Evolutionary conservation across 169 alveolate species (phyloP), one percentile per base, ranked within the genome.

Genomic region (Cryptosporidium ryanae): DNA sequence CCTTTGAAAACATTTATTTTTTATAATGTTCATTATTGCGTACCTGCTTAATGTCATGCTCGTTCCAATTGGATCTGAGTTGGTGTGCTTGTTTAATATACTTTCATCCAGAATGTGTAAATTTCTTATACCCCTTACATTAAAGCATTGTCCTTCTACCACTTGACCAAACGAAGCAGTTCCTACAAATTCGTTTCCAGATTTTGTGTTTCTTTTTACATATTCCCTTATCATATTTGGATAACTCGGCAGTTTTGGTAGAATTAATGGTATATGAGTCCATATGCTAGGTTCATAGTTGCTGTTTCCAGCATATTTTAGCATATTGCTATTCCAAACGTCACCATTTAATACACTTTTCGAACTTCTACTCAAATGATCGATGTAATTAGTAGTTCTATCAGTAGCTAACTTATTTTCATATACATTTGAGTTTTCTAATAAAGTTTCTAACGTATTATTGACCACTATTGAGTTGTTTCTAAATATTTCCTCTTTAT

Each of bases 101-200:
- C 84, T 66, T 54, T 55, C 67, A 54, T 70, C 84, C 18, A 70
- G 44, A 29, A 70, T 70, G 43, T 50, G 46, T 31, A 70, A 5
- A 23, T 70, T 70, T 12, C 48, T 31, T 25, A 61, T 57, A 1
- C 84, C 84, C 10, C 25, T 70, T 23, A 70, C 34, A 15, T 21
- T 70, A 50, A 70, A 54, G 31, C 84, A 70, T 2, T 70, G 64
- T 7, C 68, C 34, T 15, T 70, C 50, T n/a, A 70, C 84, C 25
- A 70, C 84, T 32, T 27, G 55, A 17, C 67, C 67, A 7, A 70
- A 13, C 27, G 84, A 49, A 8, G 84, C 57, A 10, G 84, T 70
- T 13, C 84, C 84, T n/a, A 55, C 67, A 13, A 70, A 70, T 34
- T 70, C 68, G 23, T 70, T 70, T n/a, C 84, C 67, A 15, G 84